A percentile compares a stretch with the other conserved stretches of the same genome.
These are phyloP conservation scores for Hyphopichia homilentoma DNA, from an alignment of 805 yeast species.

Conservation along the genomic window DNA sequence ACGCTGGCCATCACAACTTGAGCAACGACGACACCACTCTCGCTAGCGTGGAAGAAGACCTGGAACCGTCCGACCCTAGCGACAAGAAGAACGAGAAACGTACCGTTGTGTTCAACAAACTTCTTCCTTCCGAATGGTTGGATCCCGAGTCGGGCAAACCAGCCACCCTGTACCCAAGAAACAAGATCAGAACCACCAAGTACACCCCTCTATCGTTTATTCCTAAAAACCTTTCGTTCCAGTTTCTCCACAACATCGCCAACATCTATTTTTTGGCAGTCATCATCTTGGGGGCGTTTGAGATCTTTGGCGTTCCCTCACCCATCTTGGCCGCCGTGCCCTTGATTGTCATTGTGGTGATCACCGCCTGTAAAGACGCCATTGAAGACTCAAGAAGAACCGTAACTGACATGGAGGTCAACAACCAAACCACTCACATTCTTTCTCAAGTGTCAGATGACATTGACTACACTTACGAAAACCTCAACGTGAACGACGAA, in stretches of 20 bases:
- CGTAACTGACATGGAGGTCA: conserved; percentile 65
- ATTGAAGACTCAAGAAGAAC: conserved; percentile 79
- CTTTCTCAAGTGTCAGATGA: conserved; percentile 27
- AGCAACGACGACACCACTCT: conserved; percentile 21
- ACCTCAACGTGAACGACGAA: conserved; percentile 61
- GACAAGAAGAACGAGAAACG: conserved; percentile 35
- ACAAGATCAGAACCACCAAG: conserved; percentile 92
- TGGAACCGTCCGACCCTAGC: conserved; percentile 25
- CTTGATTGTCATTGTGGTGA: conserved; percentile 66
- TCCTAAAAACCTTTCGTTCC: conserved; percentile 78
- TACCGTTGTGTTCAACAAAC: conserved; percentile 55
- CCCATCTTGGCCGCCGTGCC: conserved; percentile 78
- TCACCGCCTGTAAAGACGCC: conserved; percentile 78
- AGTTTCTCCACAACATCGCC: conserved; percentile 79
- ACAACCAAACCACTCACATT: conserved; percentile 69
- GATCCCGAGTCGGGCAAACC: conserved; percentile 62
- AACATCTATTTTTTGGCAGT: conserved; percentile 80
- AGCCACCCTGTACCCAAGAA: conserved; percentile 63
- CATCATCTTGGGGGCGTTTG: conserved; percentile 75
- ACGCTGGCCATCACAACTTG: conserved; percentile 18
- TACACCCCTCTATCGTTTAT: conserved; percentile 87
- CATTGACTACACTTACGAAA: conserved; percentile 29
- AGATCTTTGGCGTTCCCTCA: conserved; percentile 75
- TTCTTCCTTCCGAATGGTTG: conserved; percentile 53
- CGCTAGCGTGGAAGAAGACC: conserved; percentile 25